A percentile compares a stretch with the other conserved stretches of the same genome.
Evolutionary conservation across 306 rosid genomes (phyloP).

Genomic region (Lathyrus oleraceus): DNA sequence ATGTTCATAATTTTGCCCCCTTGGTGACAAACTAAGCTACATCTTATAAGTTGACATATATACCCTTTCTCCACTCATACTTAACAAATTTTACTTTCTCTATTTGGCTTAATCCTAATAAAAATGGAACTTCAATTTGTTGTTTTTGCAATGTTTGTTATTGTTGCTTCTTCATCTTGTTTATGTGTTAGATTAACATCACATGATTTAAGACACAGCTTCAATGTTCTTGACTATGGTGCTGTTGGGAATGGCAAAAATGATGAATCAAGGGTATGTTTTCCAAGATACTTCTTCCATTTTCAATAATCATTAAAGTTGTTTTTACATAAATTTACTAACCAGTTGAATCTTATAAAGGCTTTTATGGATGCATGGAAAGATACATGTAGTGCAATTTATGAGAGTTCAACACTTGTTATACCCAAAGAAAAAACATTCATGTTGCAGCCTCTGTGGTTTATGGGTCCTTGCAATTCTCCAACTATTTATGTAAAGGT

Average conservation of each 20-base stretch:
- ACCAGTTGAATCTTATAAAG: conserved; percentile 23
- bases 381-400: conserved; percentile 36
- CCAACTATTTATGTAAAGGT: conserved; percentile 37
- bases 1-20: background rate
- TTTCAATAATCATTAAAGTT: no score
- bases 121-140: background rate
- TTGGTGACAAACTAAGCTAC: background rate
- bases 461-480: conserved; percentile 58
- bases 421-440: conserved; percentile 45
- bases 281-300: background rate
- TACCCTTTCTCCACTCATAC: background rate
- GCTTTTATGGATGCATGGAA: conserved; percentile 60
- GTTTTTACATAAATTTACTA: background rate
- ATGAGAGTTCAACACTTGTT: conserved; percentile 32
- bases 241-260: conserved; percentile 12
- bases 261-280: conserved; percentile 19
- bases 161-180: background rate
- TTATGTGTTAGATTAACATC: background rate
- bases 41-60: background rate
- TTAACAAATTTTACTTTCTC: background rate
- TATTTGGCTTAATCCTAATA: background rate
- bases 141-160: background rate
- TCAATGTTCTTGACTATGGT: conserved; percentile 28
- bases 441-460: conserved; percentile 45
- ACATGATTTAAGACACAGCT: background rate